phyloP scores from a whole-genome alignment of 805 yeast species.

The Ogataea populi-albae region DNA sequence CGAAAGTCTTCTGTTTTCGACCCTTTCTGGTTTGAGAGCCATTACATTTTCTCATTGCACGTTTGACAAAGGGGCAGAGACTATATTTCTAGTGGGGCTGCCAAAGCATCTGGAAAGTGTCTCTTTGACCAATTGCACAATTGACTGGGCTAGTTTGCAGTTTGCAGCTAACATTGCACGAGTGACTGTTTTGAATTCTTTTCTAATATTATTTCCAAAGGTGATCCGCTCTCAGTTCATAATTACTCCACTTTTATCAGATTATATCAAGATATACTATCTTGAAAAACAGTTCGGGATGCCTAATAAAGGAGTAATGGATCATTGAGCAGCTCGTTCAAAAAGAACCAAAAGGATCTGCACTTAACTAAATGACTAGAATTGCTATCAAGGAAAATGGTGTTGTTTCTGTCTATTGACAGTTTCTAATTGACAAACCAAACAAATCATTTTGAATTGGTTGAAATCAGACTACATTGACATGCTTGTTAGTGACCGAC shows the following conservation, averaged over 20 bases:
- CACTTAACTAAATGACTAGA: no score
- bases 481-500: no score
- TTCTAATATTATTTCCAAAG: conserved; percentile 4
- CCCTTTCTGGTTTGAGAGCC: conserved; percentile 9
- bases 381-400: no score
- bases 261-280: conserved; percentile 18
- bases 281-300: conserved; percentile 8
- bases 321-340: no score
- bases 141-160: conserved; percentile 10
- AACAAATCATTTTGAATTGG: no score
- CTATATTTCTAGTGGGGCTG: conserved; percentile 9
- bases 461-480: no score
- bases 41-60: conserved; percentile 17
- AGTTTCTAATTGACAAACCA: no score
- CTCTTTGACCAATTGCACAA: conserved; percentile 13
- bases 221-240: conserved; percentile 4
- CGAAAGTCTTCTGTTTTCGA: no score
- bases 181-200: conserved; percentile 14
- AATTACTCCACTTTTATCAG: conserved; percentile 16
- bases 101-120: conserved; percentile 13
- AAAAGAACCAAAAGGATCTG: no score
- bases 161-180: conserved; percentile 12
- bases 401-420: no score
- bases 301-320: no score
- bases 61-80: conserved; percentile 8